Evolutionary conservation across 2,329 filamentous ascomycete species (phyloP), one percentile per base, ranked within the genome.

Genomic region (Sordariomycetes sp.): DNA sequence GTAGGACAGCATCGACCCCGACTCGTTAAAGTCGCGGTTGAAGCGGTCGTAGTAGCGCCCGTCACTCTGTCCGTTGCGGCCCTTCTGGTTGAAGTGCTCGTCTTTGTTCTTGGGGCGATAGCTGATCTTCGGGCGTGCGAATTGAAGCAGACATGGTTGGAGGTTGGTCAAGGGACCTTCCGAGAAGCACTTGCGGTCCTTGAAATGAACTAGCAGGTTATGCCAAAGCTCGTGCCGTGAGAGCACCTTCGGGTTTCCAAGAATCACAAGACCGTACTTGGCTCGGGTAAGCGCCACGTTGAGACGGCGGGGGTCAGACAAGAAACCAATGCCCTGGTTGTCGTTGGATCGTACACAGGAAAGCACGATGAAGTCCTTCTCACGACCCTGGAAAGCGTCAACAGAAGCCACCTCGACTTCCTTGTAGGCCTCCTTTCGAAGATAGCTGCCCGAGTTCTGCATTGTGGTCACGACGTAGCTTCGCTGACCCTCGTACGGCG

Each of bases 401-500:
- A 98, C 92, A 0, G 90, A 96, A 5, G 92, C 92, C 26, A 98
- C 92, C 58, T 98, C 92, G 17, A 98, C 90, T 52, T 96, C 90
- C 63, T 96, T 96, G 70, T 98, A 98, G 49, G 82, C 78, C 55
- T 98, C 92, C 65, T 98, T 98, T n/a, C n/a, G n/a, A 67, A 94
- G 95, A 69, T 93, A 95, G 1, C 86, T 93, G 34, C 92, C 92
- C 10, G 84, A 92, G 42, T 90, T 87, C 61, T 98, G 92, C 90
- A 98, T 96, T n/a, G 90, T 95, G 54, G 86, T 94, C 39, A 98
- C 92, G 44, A 98, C 88, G 57, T 94, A 98, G 62, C 88, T 95
- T 51, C 92, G 83, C 63, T 98, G 92, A 38, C 92, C 92, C 63
- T 98, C 92, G 57, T 98, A 98, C 35, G 92, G 92, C 12, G 92